Evolutionary conservation across 2,329 filamentous ascomycete genomes (phyloP), one percentile per base, ranked within the genome.

Genomic region (Stachybotrys chlorohalonatus): DNA sequence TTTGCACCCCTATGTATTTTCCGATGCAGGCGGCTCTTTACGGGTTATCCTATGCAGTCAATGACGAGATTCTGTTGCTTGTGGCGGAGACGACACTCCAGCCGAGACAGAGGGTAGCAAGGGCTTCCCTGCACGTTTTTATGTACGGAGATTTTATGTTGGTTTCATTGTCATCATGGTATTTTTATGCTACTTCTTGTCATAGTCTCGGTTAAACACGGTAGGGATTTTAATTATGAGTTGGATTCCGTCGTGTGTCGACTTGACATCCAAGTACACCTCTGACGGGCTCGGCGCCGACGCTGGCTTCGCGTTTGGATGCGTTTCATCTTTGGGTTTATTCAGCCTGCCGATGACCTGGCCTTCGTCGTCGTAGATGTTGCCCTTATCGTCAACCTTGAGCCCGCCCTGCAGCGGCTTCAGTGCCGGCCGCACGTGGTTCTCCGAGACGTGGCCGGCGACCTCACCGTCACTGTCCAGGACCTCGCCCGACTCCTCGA

Each of bases 391-490:
- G 67, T 84, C 83, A 57, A 84, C 78, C 55, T 73, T 75, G 42
- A 79, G 73, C 7, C 80, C 80, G 1, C 73, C 70, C 59, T 79
- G 75, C 48, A 79, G 74, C 57, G 74, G 79, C 56, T 76, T 70
- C 46, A 81, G 71, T 60, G 79, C 75, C 6, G 80, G 78, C 51
- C 75, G 74, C 15, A 75, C 76, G 24, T 83, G 68, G 2, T 72
- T 69, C 58, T 84, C 83, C 24, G 79, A 80, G 62, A 90, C 90
- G 68, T 85, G 85, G 73, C 93, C 89, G 56, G 85, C 79, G 31
- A 93, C 84, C 56, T 93, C 87, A 31, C 89, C 89, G 58, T 93
- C 88, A 56, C 85, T 82, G 58, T 93, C 89, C 8, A 93, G 86
- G 4, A 82, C 66, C 58, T 80, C 73, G 15, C 79, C 79, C 17